These are phyloP conservation scores for Ramaria sp. DNA, from an alignment of 768 basidiomycete species.

Conservation along the genomic window DNA sequence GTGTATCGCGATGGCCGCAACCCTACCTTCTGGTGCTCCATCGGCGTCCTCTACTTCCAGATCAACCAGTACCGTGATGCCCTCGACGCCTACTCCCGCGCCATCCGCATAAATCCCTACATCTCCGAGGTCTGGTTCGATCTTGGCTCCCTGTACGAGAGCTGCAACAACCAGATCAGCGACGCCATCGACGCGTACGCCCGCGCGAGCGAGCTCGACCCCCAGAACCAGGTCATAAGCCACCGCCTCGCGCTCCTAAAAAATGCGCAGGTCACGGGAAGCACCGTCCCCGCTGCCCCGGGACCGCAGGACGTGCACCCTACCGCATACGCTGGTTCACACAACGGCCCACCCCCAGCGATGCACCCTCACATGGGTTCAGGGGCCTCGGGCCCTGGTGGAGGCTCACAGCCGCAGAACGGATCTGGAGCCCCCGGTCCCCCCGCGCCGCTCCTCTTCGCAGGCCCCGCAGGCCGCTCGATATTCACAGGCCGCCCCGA, in stretches of 20 bases:
- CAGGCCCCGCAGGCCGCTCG: not conserved
- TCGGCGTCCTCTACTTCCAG: constrained; percentile 98
- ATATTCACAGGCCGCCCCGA: not conserved
- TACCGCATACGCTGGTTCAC: constrained; percentile 73
- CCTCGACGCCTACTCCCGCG: constrained; percentile 96
- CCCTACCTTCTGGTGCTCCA: constrained; percentile 99
- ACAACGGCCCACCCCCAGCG: constrained; percentile 54
- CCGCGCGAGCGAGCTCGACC: constrained; percentile 89
- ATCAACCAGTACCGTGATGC: constrained; percentile 99
- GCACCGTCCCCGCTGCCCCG: constrained; percentile 71
- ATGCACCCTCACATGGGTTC: constrained; percentile 19
- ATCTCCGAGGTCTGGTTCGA: constrained; percentile 95
- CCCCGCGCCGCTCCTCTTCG: constrained; percentile 3
- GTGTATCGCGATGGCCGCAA: constrained; percentile 98
- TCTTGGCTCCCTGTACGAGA: constrained; percentile 92
- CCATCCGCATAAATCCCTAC: constrained; percentile 97
- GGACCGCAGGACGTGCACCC: constrained; percentile 95
- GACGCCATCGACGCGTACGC: constrained; percentile 99
- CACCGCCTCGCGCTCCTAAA: constrained; percentile 69
- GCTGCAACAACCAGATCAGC: constrained; percentile 97
- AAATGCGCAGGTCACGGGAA: constrained; percentile 66
- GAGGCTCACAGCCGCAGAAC: not conserved
- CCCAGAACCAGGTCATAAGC: constrained; percentile 70
- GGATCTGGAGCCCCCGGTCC: not conserved
- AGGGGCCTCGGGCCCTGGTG: not conserved